Percentiles rank a stretch among this genome's conserved stretches.
These are phyloP conservation scores for Imleria badia DNA, from an alignment of 768 basidiomycete species.

Conservation along the genomic window DNA sequence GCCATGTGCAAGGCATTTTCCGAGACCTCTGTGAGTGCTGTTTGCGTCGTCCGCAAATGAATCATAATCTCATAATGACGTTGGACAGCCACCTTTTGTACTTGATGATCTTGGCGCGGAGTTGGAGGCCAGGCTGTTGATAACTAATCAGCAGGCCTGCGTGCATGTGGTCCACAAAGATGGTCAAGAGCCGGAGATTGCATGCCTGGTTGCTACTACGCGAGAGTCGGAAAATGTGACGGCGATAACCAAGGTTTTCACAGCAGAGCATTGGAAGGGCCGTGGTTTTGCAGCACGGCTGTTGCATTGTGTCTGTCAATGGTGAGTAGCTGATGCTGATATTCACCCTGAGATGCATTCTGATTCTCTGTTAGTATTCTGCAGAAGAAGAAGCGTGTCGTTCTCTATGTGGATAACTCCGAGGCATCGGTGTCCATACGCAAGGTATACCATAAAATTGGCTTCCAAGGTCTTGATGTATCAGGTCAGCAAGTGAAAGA, in stretches of 20 bases:
- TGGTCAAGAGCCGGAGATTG: constrained; percentile 40
- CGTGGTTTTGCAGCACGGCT: constrained; percentile 62
- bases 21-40: constrained; percentile 49
- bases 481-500: constrained; percentile 4
- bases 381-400: constrained; percentile 33
- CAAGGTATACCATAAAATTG: constrained; percentile 21
- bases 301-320: constrained; percentile 53
- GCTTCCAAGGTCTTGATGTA: constrained; percentile 19
- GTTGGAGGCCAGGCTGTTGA: constrained; percentile 50
- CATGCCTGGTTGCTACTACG: constrained; percentile 68
- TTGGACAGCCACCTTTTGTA: constrained; percentile 52
- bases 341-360: background rate
- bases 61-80: background rate
- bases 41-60: background rate
- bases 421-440: constrained; percentile 15
- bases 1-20: constrained; percentile 57
- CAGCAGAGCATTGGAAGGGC: constrained; percentile 50
- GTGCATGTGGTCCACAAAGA: constrained; percentile 45
- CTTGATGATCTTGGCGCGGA: constrained; percentile 43
- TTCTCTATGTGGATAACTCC: constrained; percentile 59
- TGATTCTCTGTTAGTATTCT: constrained; percentile 31
- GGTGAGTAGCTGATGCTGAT: constrained; percentile 38
- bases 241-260: constrained; percentile 74
- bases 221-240: constrained; percentile 55
- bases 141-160: constrained; percentile 51